Conservation (phyloP, 306 rosid species). For the Prunus dulcis region DNA sequence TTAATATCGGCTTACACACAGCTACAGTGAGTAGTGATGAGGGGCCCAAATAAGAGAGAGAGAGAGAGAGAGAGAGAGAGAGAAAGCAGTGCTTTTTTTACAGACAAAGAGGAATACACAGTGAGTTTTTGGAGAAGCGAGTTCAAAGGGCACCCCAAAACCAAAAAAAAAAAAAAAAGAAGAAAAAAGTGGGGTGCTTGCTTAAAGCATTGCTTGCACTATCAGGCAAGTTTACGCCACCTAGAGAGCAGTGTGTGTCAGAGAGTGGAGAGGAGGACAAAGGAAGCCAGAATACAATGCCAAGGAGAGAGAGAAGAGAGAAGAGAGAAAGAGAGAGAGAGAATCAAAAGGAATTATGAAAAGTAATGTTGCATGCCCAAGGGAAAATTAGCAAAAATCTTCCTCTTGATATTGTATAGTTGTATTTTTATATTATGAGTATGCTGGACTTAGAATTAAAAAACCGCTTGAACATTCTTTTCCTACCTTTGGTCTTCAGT, state of each 20-base stretch:
- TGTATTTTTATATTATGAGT: no score
- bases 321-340: constrained; percentile 10
- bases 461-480: neutral
- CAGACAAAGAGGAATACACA: constrained; percentile 36
- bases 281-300: constrained; percentile 57
- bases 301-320: constrained; percentile 28
- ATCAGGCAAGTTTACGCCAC: constrained; percentile 67
- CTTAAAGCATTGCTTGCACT: constrained; percentile 64
- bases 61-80: neutral
- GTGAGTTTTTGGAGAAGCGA: constrained; percentile 22
- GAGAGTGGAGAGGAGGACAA: constrained; percentile 1
- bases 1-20: constrained; percentile 22
- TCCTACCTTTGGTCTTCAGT: neutral
- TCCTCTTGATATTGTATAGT: neutral
- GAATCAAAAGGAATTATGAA: constrained; percentile 12
- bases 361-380: neutral
- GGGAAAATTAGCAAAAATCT: neutral
- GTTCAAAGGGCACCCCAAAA: neutral
- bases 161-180: neutral
- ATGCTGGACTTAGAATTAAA: no score
- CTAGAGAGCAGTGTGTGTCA: constrained; percentile 2
- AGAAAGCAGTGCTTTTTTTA: constrained; percentile 17
- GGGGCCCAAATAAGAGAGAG: constrained; percentile 15
- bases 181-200: constrained; percentile 36
- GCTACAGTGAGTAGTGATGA: neutral